A percentile compares a stretch with the other conserved stretches of the same genome.
phyloP scores from a whole-genome alignment of 306 rosid genomes.

The Canavalia gladiata region DNA sequence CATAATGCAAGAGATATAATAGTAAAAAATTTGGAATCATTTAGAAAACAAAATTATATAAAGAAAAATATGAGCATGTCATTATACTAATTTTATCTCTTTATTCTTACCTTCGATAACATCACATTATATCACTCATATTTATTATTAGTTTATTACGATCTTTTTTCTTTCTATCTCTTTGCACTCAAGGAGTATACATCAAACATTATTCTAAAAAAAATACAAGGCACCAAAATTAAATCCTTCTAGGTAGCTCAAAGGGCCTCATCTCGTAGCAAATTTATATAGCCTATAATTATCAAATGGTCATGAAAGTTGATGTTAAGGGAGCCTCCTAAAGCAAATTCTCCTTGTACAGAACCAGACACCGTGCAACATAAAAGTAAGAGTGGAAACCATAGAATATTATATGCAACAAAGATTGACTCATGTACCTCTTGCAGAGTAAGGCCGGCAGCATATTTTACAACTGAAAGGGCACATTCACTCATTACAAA shows the following conservation, averaged over 20 bases:
- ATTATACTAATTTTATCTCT: no score
- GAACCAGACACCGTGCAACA: background rate
- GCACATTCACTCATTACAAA: constrained; percentile 34
- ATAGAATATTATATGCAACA: background rate
- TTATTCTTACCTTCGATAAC: no score
- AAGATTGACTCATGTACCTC: constrained; percentile 18
- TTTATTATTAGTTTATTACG: no score
- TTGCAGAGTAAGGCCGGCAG: constrained; percentile 48
- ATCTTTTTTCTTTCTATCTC: no score
- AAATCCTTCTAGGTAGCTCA: background rate
- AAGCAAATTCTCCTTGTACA: constrained; percentile 5
- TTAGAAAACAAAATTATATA: no score
- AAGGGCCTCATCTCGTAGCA: background rate
- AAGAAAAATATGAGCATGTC: no score
- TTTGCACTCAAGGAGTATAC: no score
- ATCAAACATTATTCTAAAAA: no score
- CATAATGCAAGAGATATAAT: no score
- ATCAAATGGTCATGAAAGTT: background rate
- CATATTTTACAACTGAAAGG: constrained; percentile 25
- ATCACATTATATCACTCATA: no score
- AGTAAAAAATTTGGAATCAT: no score
- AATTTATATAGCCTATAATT: background rate
- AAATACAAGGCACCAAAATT: background rate
- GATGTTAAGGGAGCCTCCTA: background rate
- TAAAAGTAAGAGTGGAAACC: background rate